Evolutionary conservation across 768 basidiomycete genomes (phyloP).

Genomic region (Agrocybe praecox): DNA sequence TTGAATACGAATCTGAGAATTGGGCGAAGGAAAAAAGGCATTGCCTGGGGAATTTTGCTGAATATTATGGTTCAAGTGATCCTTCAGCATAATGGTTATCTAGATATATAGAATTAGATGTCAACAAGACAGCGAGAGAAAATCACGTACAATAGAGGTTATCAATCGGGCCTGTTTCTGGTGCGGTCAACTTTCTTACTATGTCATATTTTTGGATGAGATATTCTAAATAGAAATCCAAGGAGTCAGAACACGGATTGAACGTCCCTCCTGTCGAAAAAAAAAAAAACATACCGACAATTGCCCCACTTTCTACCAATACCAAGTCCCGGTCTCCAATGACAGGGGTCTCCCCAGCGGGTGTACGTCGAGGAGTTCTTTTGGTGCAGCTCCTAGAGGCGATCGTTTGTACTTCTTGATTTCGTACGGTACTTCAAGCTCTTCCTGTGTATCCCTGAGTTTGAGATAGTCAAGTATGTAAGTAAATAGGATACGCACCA

Average conservation of each 20-base stretch:
- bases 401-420: conserved; percentile 43
- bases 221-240: conserved; percentile 32
- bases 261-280: background rate
- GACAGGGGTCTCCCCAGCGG: conserved; percentile 52
- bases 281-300: conserved; percentile 32
- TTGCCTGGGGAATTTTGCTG: conserved; percentile 23
- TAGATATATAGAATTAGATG: conserved; percentile 38
- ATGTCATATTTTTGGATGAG: conserved; percentile 40
- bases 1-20: conserved; percentile 29
- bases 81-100: conserved; percentile 41
- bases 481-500: conserved; percentile 17
- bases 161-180: conserved; percentile 28
- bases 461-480: background rate
- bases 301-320: conserved; percentile 41
- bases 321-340: conserved; percentile 48
- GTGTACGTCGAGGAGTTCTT: conserved; percentile 36
- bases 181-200: conserved; percentile 25
- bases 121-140: background rate
- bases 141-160: conserved; percentile 36
- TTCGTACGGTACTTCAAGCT: conserved; percentile 45
- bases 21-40: conserved; percentile 37
- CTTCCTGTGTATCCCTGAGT: conserved; percentile 41
- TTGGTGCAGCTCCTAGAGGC: conserved; percentile 32
- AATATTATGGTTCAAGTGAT: conserved; percentile 37
- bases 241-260: no score